These are phyloP conservation scores for Akanthomyces dipterigenus DNA, from an alignment of 2,329 filamentous ascomycete species.

Conservation along the genomic window DNA sequence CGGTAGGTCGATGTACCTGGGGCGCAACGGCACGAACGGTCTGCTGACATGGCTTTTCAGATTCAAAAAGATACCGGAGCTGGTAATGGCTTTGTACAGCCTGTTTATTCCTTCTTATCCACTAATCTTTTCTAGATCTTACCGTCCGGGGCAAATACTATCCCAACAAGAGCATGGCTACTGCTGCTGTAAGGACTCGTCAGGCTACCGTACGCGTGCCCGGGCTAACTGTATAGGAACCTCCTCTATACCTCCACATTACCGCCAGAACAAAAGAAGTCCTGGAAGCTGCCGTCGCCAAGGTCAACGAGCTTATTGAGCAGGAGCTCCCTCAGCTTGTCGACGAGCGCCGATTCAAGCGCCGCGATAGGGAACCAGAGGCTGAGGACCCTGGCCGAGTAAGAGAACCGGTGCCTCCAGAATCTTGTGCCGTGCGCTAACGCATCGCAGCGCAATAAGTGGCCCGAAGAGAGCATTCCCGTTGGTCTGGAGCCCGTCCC, in stretches of 20 bases:
- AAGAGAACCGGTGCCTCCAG: conserved; percentile 26
- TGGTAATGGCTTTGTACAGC: conserved; percentile 65
- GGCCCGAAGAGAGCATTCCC: conserved; percentile 93
- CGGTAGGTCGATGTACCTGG: conserved; percentile 68
- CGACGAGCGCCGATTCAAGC: conserved; percentile 85
- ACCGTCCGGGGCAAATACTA: conserved; percentile 95
- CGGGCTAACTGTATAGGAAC: conserved; percentile 52
- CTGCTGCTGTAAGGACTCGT: conserved; percentile 64
- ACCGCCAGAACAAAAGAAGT: conserved; percentile 88
- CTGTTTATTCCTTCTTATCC: conserved; percentile 13
- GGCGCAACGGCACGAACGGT: no score
- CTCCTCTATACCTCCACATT: conserved; percentile 89
- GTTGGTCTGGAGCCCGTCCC: conserved; percentile 85
- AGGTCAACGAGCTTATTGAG: conserved; percentile 93
- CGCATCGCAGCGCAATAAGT: conserved; percentile 81
- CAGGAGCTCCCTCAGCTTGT: conserved; percentile 93
- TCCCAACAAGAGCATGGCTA: conserved; percentile 96
- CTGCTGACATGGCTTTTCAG: conserved; percentile 45
- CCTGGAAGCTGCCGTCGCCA: conserved; percentile 78
- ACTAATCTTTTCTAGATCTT: conserved; percentile 67
- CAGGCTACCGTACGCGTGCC: not conserved
- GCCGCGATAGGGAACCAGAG: conserved; percentile 70
- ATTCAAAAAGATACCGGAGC: conserved; percentile 99
- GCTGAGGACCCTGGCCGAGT: conserved; percentile 87
- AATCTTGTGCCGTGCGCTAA: conserved; percentile 13